Conservation (phyloP, 352 stramenopile genomes). For the Globisporangium recalcitrans region DNA sequence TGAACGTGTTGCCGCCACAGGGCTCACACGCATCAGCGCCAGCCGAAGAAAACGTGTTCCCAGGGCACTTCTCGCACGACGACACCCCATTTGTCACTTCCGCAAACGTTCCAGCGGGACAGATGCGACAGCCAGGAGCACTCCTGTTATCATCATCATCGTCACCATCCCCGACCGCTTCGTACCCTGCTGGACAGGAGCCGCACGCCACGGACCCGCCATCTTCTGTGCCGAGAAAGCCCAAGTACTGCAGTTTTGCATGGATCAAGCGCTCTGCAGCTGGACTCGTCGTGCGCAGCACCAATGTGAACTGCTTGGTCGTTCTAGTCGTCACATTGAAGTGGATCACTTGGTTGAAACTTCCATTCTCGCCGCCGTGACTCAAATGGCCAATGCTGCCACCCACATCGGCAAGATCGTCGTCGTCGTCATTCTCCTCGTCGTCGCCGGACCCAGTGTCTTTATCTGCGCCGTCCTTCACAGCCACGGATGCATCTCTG, state of each 20-base stretch:
- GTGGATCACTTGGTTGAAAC: constrained; percentile 44
- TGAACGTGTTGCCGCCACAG: constrained; percentile 68
- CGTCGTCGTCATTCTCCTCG: constrained; percentile 19
- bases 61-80: constrained; percentile 45
- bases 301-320: constrained; percentile 50
- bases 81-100: constrained; percentile 29
- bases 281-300: constrained; percentile 47
- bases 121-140: constrained; percentile 36
- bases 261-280: constrained; percentile 40
- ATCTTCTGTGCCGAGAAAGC: constrained; percentile 44
- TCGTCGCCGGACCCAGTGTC: background rate
- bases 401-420: constrained; percentile 21
- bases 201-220: constrained; percentile 52
- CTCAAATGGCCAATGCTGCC: constrained; percentile 42
- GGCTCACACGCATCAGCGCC: constrained; percentile 43
- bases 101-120: constrained; percentile 48
- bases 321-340: constrained; percentile 42
- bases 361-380: constrained; percentile 66
- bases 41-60: constrained; percentile 52
- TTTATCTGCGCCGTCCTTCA: constrained; percentile 10
- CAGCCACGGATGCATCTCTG: constrained; percentile 6
- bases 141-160: constrained; percentile 20
- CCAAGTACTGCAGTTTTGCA: constrained; percentile 45
- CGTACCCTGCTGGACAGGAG: constrained; percentile 45
- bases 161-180: constrained; percentile 21